Evolutionary conservation across 106 monocot genomes (phyloP).

Genomic region (Dendrobium officinale): DNA sequence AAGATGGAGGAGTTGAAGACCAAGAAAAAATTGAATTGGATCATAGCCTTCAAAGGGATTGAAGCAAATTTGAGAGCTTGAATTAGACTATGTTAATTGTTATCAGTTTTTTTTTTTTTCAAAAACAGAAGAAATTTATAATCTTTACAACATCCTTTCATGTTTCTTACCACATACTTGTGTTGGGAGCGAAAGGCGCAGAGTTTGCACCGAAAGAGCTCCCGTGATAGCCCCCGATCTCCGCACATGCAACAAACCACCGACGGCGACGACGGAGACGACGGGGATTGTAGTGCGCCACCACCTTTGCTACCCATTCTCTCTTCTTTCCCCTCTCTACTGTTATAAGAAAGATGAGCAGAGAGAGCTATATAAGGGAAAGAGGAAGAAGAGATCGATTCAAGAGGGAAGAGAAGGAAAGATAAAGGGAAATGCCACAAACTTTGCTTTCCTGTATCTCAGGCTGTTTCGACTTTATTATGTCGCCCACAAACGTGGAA

Average conservation of each 20-base stretch:
- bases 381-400: too few relatives aligned
- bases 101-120: neutral
- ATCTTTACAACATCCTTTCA: too few relatives aligned
- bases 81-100: too few relatives aligned
- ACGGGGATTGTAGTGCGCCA: neutral
- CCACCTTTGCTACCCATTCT: conserved; percentile 34
- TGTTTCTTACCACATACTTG: conserved; percentile 19
- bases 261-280: conserved; percentile 7
- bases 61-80: neutral
- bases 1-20: neutral
- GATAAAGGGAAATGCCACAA: too few relatives aligned
- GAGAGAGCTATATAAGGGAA: conserved; percentile 3
- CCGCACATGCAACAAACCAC: conserved; percentile 72
- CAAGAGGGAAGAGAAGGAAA: too few relatives aligned
- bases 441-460: too few relatives aligned
- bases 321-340: neutral
- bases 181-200: conserved; percentile 38
- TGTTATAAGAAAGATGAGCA: neutral
- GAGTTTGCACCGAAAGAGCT: conserved; percentile 49
- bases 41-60: neutral
- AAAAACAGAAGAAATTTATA: too few relatives aligned
- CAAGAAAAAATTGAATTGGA: too few relatives aligned
- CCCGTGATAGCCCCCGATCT: conserved; percentile 39
- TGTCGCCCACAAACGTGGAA: too few relatives aligned
- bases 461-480: too few relatives aligned